A percentile compares a stretch with the other conserved stretches of the same genome.
Evolutionary conservation across 2,329 filamentous ascomycete genomes (phyloP).

Genomic region (Phaeosphaeriaceae sp.): DNA sequence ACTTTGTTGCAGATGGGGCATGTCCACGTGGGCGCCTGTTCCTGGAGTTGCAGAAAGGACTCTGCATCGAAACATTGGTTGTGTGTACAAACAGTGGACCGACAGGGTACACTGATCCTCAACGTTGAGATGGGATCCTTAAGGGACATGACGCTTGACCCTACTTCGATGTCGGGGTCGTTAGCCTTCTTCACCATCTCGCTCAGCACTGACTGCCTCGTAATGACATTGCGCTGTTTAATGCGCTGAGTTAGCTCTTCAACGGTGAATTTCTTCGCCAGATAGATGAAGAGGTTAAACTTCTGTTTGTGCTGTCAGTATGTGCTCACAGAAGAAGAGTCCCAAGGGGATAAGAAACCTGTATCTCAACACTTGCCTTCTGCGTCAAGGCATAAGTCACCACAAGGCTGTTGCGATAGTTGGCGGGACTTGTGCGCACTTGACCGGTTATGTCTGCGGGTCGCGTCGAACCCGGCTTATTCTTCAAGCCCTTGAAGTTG

Average conservation of each 20-base stretch:
- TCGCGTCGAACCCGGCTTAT: slow-evolving; percentile 91
- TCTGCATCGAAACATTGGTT: slow-evolving; percentile 94
- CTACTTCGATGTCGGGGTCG: slow-evolving; percentile 88
- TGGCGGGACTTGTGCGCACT: slow-evolving; percentile 70
- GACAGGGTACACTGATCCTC: slow-evolving; percentile 79
- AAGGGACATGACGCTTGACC: slow-evolving; percentile 85
- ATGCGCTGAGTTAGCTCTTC: slow-evolving; percentile 74
- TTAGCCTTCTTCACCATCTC: slow-evolving; percentile 83
- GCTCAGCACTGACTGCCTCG: slow-evolving; percentile 79
- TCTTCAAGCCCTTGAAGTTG: slow-evolving; percentile 94
- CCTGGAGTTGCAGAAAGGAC: slow-evolving; percentile 90
- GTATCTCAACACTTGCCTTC: slow-evolving; percentile 66
- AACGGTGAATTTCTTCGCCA: slow-evolving; percentile 77
- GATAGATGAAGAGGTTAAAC: slow-evolving; percentile 68
- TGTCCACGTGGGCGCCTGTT: slow-evolving; percentile 96
- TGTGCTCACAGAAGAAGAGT: not conserved
- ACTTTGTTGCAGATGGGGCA: slow-evolving; percentile 91
- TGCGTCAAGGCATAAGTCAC: slow-evolving; percentile 92
- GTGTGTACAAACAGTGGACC: slow-evolving; percentile 81
- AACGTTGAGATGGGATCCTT: slow-evolving; percentile 92
- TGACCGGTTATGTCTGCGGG: slow-evolving; percentile 88
- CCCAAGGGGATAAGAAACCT: slow-evolving; percentile 31
- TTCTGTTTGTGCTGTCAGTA: slow-evolving; percentile 41
- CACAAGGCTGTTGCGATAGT: slow-evolving; percentile 77
- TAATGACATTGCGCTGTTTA: slow-evolving; percentile 72